Conservation (phyloP, 805 yeast genomes). For the Pichia ethanolica region DNA sequence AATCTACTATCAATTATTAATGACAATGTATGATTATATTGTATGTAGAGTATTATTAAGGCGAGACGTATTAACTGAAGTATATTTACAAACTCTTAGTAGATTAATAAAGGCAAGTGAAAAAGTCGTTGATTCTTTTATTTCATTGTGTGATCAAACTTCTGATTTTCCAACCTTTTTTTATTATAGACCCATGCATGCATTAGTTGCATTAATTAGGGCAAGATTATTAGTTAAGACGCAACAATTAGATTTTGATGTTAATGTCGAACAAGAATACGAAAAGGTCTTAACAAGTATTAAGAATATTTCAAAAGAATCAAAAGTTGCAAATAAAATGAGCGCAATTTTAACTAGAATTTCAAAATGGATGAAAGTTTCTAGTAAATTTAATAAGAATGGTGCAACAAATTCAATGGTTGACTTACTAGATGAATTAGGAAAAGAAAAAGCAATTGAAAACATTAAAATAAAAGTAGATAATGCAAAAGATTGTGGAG, state of each 20-base stretch:
- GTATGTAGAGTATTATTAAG: conserved; percentile 34
- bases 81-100: conserved; percentile 32
- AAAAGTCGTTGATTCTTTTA: conserved; percentile 38
- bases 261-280: conserved; percentile 27
- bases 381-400: conserved; percentile 31
- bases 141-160: conserved; percentile 33
- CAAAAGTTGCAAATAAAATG: conserved; percentile 31
- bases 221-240: conserved; percentile 39
- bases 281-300: conserved; percentile 23
- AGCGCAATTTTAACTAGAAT: conserved; percentile 28
- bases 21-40: conserved; percentile 45
- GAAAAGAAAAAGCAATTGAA: conserved; percentile 39
- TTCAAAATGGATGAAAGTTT: conserved; percentile 34
- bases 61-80: conserved; percentile 25
- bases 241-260: conserved; percentile 28
- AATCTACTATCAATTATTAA: conserved; percentile 42
- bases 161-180: conserved; percentile 42
- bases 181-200: conserved; percentile 47
- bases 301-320: conserved; percentile 16
- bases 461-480: conserved; percentile 21
- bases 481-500: conserved; percentile 17
- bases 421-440: conserved; percentile 46
- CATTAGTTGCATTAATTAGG: conserved; percentile 40
- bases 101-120: conserved; percentile 40
- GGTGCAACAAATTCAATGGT: conserved; percentile 54